Evolutionary conservation across 2,329 filamentous ascomycete species (phyloP).

Genomic region (Venturia carpophila): DNA sequence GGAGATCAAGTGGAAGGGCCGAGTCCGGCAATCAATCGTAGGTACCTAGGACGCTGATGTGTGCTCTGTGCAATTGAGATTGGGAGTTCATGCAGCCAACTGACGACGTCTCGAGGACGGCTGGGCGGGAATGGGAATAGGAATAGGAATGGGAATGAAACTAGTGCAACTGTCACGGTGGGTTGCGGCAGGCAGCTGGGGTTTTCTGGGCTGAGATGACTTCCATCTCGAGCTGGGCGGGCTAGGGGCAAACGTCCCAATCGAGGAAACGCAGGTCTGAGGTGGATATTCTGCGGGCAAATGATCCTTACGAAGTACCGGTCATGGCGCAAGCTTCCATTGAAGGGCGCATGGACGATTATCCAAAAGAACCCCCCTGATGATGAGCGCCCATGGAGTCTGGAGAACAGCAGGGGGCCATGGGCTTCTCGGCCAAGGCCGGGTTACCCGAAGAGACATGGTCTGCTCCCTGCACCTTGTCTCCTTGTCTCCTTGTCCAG

Average conservation of each 20-base stretch:
- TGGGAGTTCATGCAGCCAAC: slow-evolving; percentile 15
- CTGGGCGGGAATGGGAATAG: not conserved
- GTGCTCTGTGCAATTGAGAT: slow-evolving; percentile 7
- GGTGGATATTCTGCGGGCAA: not conserved
- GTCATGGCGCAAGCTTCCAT: not conserved
- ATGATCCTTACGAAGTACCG: no score
- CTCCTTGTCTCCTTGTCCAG: not conserved
- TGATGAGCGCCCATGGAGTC: not conserved
- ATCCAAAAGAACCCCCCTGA: no score
- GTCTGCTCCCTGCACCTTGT: not conserved
- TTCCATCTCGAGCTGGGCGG: not conserved
- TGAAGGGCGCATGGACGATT: no score
- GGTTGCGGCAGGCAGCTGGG: not conserved
- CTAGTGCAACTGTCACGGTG: not conserved
- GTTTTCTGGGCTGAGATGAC: not conserved
- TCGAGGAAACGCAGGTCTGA: not conserved
- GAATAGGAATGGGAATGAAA: not conserved
- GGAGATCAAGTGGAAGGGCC: slow-evolving; percentile 9
- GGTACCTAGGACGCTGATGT: no score
- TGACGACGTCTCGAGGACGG: not conserved
- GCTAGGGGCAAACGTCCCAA: not conserved
- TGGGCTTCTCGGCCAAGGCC: slow-evolving; percentile 1
- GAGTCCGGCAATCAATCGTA: no score
- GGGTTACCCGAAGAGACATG: not conserved
- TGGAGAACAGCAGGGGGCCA: not conserved